These are phyloP conservation scores for Fennellomyces sp. DNA, from an alignment of 371 early-diverging fungal species.

Conservation along the genomic window DNA sequence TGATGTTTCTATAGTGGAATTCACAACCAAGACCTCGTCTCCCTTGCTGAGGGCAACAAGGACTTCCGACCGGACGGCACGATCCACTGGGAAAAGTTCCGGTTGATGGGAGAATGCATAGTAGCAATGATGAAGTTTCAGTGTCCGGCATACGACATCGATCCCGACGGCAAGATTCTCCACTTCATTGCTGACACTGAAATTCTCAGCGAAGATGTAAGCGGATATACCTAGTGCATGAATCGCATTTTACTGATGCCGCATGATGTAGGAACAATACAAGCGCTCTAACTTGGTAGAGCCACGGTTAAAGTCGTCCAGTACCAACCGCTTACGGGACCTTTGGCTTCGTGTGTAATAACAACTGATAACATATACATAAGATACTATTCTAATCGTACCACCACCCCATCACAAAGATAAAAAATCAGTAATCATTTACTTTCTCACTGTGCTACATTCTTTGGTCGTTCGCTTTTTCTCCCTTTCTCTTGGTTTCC, in stretches of 20 bases:
- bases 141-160: conserved; percentile 31
- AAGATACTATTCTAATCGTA: neutral
- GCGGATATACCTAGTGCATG: too few species aligned
- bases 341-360: conserved; percentile 15
- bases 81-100: conserved; percentile 67
- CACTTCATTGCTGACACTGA: conserved; percentile 22
- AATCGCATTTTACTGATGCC: neutral
- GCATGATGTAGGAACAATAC: conserved; percentile 5
- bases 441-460: neutral
- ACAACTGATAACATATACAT: neutral
- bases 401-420: neutral
- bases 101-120: conserved; percentile 60
- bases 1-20: conserved; percentile 52
- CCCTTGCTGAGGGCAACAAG: conserved; percentile 62
- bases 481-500: neutral
- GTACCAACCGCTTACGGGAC: conserved; percentile 21
- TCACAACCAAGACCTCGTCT: conserved; percentile 58
- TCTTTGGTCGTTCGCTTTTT: conserved; percentile 1
- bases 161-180: conserved; percentile 18
- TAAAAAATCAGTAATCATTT: conserved; percentile 5
- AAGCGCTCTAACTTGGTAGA: conserved; percentile 12
- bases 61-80: conserved; percentile 58
- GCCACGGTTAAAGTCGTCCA: conserved; percentile 21
- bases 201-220: conserved; percentile 28
- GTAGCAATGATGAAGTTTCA: conserved; percentile 53